These are phyloP conservation scores for Cercis canadensis DNA, from an alignment of 306 rosid species.

Conservation along the genomic window DNA sequence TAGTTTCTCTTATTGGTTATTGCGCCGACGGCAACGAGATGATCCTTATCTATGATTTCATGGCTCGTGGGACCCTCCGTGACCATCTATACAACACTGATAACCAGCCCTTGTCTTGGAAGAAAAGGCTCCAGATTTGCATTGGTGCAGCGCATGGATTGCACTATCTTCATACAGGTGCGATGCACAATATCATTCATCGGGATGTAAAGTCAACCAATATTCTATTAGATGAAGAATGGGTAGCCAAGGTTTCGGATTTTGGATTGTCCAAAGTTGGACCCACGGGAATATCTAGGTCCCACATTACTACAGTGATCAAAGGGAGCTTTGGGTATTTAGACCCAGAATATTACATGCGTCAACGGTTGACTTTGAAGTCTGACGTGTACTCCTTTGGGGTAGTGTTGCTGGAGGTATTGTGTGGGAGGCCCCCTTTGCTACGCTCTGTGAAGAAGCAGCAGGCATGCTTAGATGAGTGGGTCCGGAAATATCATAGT, in stretches of 20 bases:
- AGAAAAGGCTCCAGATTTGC: conserved; percentile 30
- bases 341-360: neutral
- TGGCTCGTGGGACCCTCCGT: conserved; percentile 31
- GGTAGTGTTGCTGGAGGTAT: conserved; percentile 32
- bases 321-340: conserved; percentile 1
- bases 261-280: conserved; percentile 23
- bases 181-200: conserved; percentile 35
- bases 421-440: conserved; percentile 23
- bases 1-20: conserved; percentile 23
- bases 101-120: conserved; percentile 31
- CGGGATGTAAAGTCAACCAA: conserved; percentile 44
- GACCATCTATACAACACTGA: conserved; percentile 30
- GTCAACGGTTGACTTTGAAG: conserved; percentile 9
- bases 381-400: conserved; percentile 48
- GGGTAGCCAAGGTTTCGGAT: conserved; percentile 18
- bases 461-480: conserved; percentile 18
- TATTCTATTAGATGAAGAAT: conserved; percentile 34
- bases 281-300: neutral
- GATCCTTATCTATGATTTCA: conserved; percentile 31
- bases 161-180: conserved; percentile 37
- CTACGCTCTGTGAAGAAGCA: neutral
- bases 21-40: conserved; percentile 8
- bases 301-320: conserved; percentile 5
- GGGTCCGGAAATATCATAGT: neutral
- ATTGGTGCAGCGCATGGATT: conserved; percentile 22